These are phyloP conservation scores for Trichosporon asahii DNA, from an alignment of 1,284 basidiomycete genomes.

Conservation along the genomic window DNA sequence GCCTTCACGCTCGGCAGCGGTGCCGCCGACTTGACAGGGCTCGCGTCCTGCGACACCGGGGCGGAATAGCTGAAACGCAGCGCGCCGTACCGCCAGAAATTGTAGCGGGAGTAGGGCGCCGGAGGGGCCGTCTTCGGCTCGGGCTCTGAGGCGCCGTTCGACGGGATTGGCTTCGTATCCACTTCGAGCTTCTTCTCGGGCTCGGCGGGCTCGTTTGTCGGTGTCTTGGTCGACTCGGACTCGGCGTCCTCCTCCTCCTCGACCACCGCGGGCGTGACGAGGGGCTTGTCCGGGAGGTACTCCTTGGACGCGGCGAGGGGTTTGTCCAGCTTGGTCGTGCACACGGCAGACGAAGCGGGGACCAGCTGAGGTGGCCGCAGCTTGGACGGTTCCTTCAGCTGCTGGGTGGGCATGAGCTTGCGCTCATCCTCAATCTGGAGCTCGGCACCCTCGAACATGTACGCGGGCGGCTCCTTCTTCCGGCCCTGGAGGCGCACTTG, in stretches of 20 bases:
- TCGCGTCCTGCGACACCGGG: conserved; percentile 19
- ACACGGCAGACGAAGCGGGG: conserved; percentile 32
- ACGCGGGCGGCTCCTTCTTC: conserved; percentile 39
- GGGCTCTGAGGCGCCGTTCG: background rate
- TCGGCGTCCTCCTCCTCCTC: conserved; percentile 19
- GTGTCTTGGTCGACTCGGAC: conserved; percentile 21
- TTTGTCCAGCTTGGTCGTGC: conserved; percentile 29
- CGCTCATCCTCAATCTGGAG: conserved; percentile 68
- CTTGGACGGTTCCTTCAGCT: conserved; percentile 39
- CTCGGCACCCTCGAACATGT: conserved; percentile 58
- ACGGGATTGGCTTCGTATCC: background rate
- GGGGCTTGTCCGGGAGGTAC: conserved; percentile 24
- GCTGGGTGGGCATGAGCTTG: conserved; percentile 54
- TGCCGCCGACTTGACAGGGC: conserved; percentile 14
- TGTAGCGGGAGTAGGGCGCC: conserved; percentile 17
- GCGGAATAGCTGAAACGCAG: conserved; percentile 20
- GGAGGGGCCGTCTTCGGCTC: conserved; percentile 12
- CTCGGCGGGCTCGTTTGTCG: conserved; percentile 23
- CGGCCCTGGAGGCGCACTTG: conserved; percentile 59
- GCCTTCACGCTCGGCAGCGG: conserved; percentile 11
- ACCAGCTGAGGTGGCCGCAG: conserved; percentile 39
- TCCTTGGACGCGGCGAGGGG: conserved; percentile 39
- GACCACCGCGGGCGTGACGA: background rate
- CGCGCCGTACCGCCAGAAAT: conserved; percentile 23
- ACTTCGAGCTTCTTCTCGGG: conserved; percentile 8